Evolutionary conservation across 441 rosid genomes (phyloP).

Genomic region (Euphorbia schlechtendalii): DNA sequence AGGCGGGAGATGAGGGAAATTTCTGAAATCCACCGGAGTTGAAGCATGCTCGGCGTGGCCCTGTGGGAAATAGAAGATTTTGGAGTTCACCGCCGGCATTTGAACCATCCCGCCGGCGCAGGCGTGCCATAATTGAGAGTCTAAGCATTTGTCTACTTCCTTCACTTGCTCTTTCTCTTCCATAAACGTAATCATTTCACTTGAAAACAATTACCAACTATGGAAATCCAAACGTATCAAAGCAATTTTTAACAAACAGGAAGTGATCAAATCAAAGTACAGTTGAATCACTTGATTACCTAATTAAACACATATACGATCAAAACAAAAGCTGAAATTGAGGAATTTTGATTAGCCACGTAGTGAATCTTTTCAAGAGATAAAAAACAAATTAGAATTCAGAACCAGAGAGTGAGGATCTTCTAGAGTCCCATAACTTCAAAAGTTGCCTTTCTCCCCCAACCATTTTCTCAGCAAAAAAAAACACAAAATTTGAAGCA

Average conservation of each 20-base stretch:
- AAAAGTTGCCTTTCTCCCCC: not conserved
- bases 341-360: slow-evolving; percentile 1
- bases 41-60: slow-evolving; percentile 81
- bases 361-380: not conserved
- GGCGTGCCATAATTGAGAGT: slow-evolving; percentile 94
- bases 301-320: slow-evolving; percentile 1
- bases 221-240: slow-evolving; percentile 2
- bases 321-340: not conserved
- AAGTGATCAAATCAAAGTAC: not conserved
- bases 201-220: too few relatives aligned
- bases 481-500: too few relatives aligned
- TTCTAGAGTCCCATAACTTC: not conserved
- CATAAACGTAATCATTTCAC: slow-evolving; percentile 25
- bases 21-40: slow-evolving; percentile 51
- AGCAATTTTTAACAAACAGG: not conserved
- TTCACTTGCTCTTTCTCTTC: slow-evolving; percentile 42
- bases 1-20: slow-evolving; percentile 37
- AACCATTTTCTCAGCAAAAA: slow-evolving; percentile 6
- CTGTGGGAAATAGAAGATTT: slow-evolving; percentile 90
- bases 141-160: slow-evolving; percentile 56
- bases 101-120: slow-evolving; percentile 98
- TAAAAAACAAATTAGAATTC: slow-evolving; percentile 15
- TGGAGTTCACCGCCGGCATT: slow-evolving; percentile 70
- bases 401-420: slow-evolving; percentile 1
- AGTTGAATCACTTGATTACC: slow-evolving; percentile 5